Evolutionary conservation across 2,329 filamentous ascomycete genomes (phyloP).

Genomic region (Tympanopsis confertula): DNA sequence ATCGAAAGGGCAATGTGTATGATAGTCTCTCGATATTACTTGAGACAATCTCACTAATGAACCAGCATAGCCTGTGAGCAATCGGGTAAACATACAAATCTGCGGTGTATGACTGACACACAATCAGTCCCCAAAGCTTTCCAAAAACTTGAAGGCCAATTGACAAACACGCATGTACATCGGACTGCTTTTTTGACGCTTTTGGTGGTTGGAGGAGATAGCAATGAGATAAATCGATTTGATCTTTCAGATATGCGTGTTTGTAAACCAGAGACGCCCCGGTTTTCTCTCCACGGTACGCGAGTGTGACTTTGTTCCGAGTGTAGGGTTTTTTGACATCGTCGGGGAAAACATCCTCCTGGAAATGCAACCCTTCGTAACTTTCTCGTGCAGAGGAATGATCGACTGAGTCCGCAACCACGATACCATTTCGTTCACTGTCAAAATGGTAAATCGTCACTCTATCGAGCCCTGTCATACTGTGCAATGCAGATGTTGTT

Average conservation of each 20-base stretch:
- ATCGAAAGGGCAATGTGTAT: conserved; percentile 73
- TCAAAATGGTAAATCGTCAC: conserved; percentile 94
- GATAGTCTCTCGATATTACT: conserved; percentile 79
- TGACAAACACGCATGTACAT: conserved; percentile 86
- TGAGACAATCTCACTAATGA: conserved; percentile 76
- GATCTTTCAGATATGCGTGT: conserved; percentile 66
- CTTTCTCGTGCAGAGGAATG: conserved; percentile 68
- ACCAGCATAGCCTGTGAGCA: conserved; percentile 80
- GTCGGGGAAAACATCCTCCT: conserved; percentile 74
- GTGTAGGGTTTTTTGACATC: conserved; percentile 84
- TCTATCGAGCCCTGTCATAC: conserved; percentile 80
- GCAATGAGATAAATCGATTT: conserved; percentile 73
- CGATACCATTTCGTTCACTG: conserved; percentile 67
- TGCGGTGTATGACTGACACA: conserved; percentile 69
- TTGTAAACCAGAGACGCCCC: too few relatives aligned
- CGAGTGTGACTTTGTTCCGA: conserved; percentile 74
- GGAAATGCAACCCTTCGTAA: conserved; percentile 80
- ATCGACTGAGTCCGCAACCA: conserved; percentile 79
- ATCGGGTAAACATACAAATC: conserved; percentile 85
- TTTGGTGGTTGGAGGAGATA: conserved; percentile 86
- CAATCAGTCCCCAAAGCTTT: conserved; percentile 78
- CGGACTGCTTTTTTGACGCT: conserved; percentile 82
- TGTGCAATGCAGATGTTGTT: conserved; percentile 79
- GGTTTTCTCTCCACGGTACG: conserved; percentile 88
- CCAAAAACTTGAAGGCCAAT: conserved; percentile 81